Base-by-base conservation (phyloP, 179 eudicot genomes). In the Beta corolliflora region DNA sequence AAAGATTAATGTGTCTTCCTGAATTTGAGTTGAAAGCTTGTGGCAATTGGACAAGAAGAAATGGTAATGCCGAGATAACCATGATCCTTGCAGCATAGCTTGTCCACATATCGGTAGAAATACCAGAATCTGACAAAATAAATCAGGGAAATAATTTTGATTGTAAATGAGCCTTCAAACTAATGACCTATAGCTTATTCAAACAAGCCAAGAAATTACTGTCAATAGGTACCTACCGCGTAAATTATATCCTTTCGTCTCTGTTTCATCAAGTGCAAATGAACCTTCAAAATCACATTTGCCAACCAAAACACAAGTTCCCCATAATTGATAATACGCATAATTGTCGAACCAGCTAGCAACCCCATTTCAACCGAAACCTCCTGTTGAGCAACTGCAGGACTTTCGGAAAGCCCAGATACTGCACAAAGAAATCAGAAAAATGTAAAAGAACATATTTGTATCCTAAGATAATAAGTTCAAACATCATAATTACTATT, bases 331-430 rank as follows among this genome's bases (percentile, higher is more conserved):
- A 97, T 94, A 65, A 94, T 83, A 76, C 90, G 94, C 98, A 94
- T 92, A 72, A 93, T 97, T 0, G 98, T 93, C 7, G 98, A 93
- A 10, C 98, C 98, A 80, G 98, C 98, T 54, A 94, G 88, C 86
- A 94, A 85, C 18, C 98, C 98, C 97, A 95, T 95, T 66, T 97
- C 98, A 55, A 95, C 97, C 6, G 97, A 93, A 65, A 95, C 97
- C 83, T 95, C 93, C 67, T 83, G 86, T 85, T 95, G 98, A 79
- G 98, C 98, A 59, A 88, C 86, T 73, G 82, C 89, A 44, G 81
- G 36, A 84, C 80, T 89, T 81, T 97, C 98, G 81, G 97, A 91
- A 59, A 94, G 82, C 68, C 98, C 98, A 66, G 97, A 94, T 65
- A 92, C 97, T 93, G 86, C 36, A 85, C 23, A 53, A 80, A 13